Base-by-base conservation (phyloP, 129 eudicot species). In the Kitagawia praeruptora region DNA sequence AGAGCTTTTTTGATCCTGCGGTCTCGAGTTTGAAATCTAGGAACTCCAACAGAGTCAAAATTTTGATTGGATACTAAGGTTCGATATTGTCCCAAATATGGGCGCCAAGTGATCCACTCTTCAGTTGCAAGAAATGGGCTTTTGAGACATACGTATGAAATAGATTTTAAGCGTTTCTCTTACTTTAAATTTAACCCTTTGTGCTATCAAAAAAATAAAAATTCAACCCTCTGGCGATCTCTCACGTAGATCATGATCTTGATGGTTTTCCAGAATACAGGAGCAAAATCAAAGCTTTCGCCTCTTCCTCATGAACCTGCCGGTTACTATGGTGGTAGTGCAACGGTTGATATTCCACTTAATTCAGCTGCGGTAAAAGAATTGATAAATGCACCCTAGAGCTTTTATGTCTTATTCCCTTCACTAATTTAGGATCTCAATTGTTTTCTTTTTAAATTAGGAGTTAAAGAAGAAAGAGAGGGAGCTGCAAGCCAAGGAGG, bases 281-380 rank as follows among this genome's bases (percentile, higher is more conserved):
- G 91, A 86, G 77, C 83, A 85, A 93, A 82, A 80, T 88, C 97
- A 25, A 87, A 89, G 84, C 93, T 92, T 83, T 87, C 98, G 61
- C 96, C 93, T 38, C 96, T 93, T 80, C 94, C 98, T 45, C 97
- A 91, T 64, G 98, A 94, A 82, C 98, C 92, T 34, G 98, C 96
- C 56, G 97, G 87, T 80, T 95, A 83, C 54, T 95, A 95, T 82
- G 89, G 92, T 77, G 89, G 92, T 80, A 87, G 85, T 74, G 94
- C 89, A 44, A 77, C 97, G 1, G 86, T 90, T 70, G 97, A 95
- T 84, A 87, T 92, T 80, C 97, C 99, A 39, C 89, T 90, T 51
- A 96, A 92, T 75, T 90, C 89, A 78, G 81, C 86, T 81, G 76
- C 87, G 83, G 98, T 92, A 86, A 47, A 78, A 4, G 70, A 28